Conservation (phyloP, 768 basidiomycete genomes). For the Rhodotorula taiwanensis region DNA sequence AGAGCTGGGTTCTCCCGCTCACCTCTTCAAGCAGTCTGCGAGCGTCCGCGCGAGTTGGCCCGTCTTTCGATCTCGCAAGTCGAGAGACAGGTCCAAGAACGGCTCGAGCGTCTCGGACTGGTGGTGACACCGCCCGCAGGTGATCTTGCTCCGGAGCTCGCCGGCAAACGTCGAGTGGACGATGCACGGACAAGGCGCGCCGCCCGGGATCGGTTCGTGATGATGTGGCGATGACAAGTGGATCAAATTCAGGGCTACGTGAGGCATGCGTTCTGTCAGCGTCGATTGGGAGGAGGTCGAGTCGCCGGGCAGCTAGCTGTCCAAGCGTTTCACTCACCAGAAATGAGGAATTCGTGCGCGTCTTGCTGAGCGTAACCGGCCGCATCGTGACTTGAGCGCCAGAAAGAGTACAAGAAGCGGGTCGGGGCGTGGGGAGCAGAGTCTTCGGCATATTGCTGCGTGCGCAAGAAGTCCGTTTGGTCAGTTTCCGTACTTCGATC, state of each 20-base stretch:
- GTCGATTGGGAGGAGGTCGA: not conserved
- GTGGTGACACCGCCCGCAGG: conserved; percentile 75
- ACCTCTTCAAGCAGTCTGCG: conserved; percentile 68
- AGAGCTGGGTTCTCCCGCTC: conserved; percentile 27
- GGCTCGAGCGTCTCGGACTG: conserved; percentile 75
- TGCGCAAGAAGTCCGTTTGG: not conserved
- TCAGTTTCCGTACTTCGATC: no score
- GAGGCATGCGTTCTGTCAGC: not conserved
- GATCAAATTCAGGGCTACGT: conserved; percentile 66
- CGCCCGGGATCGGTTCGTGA: conserved; percentile 53
- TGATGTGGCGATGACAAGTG: conserved; percentile 69
- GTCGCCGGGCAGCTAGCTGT: no score
- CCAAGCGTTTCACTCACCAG: conserved; percentile 37
- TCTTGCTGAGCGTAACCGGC: conserved; percentile 93
- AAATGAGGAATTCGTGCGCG: conserved; percentile 80
- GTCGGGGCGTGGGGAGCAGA: conserved; percentile 67
- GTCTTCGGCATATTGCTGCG: conserved; percentile 37
- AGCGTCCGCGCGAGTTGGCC: conserved; percentile 56
- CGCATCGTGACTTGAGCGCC: conserved; percentile 65
- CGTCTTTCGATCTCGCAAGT: conserved; percentile 48
- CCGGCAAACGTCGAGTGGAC: conserved; percentile 87
- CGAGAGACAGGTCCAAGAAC: conserved; percentile 82
- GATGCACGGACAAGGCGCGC: conserved; percentile 67
- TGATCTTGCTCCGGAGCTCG: conserved; percentile 76
- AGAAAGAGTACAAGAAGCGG: conserved; percentile 73